Percentiles rank a stretch among this genome's conserved stretches.
Conservation (phyloP, 257 asterid species). For the Solanum sparsipilum region DNA sequence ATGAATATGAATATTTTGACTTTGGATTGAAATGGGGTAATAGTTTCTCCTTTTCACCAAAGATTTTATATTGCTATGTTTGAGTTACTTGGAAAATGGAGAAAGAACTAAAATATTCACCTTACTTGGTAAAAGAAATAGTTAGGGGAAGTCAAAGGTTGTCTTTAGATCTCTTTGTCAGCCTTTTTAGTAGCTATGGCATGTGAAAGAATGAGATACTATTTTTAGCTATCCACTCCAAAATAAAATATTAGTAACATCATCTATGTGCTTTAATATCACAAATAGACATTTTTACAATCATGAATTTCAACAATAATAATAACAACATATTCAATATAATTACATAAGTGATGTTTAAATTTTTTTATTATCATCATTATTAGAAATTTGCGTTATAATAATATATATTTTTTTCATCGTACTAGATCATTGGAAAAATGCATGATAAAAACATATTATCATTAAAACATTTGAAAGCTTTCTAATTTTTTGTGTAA, state of each 20-base stretch:
- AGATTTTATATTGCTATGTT: neutral
- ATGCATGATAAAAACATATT: neutral
- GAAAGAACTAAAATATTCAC: neutral
- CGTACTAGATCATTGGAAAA: accelerated
- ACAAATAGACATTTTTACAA: neutral
- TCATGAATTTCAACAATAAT: neutral
- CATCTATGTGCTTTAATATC: neutral
- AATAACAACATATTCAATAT: neutral
- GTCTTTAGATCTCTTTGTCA: neutral
- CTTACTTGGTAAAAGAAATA: neutral
- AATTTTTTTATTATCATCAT: too few relatives aligned
- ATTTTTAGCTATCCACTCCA: neutral
- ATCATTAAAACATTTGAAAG: neutral
- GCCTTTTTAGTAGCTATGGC: neutral
- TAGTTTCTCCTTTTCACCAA: neutral
- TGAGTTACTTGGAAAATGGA: neutral
- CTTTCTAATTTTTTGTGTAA: neutral
- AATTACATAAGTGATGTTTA: neutral
- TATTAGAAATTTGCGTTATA: too few relatives aligned
- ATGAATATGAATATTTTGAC: neutral
- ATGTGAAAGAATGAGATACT: conserved; percentile 1
- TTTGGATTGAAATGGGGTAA: neutral
- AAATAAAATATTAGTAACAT: neutral
- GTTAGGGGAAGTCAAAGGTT: neutral
- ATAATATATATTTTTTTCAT: neutral